A percentile compares a stretch with the other conserved stretches of the same genome.
Conservation (phyloP, 139 green algal species). For the Ulvella scutata region DNA sequence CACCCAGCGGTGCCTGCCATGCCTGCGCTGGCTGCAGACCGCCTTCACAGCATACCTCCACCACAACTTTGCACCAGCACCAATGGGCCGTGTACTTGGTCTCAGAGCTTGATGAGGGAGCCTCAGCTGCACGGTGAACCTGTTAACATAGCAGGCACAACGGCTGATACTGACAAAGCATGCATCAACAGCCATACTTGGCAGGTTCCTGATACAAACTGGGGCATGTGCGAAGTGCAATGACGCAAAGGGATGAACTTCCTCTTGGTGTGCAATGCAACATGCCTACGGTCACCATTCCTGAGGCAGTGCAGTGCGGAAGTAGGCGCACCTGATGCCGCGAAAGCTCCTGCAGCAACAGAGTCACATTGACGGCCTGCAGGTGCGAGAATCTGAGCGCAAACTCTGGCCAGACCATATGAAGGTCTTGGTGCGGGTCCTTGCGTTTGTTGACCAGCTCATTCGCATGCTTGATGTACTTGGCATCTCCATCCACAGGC, state of each 20-base stretch:
- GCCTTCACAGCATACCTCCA: slow-evolving; percentile 59
- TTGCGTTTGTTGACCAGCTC: neutral
- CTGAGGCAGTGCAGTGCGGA: too few species aligned
- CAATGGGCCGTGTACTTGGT: slow-evolving; percentile 5
- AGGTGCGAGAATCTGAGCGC: slow-evolving; percentile 24
- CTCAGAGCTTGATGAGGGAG: neutral
- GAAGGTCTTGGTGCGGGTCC: neutral
- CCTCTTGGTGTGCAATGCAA: too few species aligned
- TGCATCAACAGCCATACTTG: neutral
- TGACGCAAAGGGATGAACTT: slow-evolving; percentile 19
- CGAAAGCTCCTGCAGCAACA: slow-evolving; percentile 50
- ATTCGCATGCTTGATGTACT: slow-evolving; percentile 10
- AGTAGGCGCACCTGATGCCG: slow-evolving; percentile 23
- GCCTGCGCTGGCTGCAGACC: slow-evolving; percentile 16
- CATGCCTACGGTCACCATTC: too few species aligned
- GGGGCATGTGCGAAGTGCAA: neutral
- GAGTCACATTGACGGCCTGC: slow-evolving; percentile 58
- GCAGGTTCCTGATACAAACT: too few species aligned
- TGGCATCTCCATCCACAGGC: neutral
- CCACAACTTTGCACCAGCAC: slow-evolving; percentile 35
- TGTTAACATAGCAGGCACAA: neutral
- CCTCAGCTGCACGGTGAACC: neutral
- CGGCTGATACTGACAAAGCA: neutral
- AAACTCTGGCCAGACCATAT: slow-evolving; percentile 14
- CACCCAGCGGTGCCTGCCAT: slow-evolving; percentile 23